A percentile compares a stretch with the other conserved stretches of the same genome.
Conservation (phyloP, 176 grass and related monocot species). For the Melocanna baccifera region DNA sequence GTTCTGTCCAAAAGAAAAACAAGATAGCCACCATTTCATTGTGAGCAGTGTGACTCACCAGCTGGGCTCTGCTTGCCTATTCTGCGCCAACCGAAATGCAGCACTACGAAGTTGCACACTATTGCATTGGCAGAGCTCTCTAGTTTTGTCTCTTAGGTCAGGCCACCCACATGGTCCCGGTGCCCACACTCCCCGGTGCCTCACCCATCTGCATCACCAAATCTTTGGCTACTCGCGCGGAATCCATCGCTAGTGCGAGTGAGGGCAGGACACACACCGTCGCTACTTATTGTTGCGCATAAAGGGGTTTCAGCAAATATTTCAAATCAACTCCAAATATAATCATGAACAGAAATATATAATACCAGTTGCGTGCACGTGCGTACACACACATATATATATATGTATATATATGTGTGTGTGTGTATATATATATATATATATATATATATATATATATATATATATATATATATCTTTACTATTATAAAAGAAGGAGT, state of each 20-base stretch:
- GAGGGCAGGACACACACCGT: conserved; percentile 30
- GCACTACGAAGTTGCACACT: not conserved
- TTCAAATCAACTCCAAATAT: too few relatives aligned
- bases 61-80: not conserved
- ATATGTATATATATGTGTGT: not conserved
- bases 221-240: conserved; percentile 12
- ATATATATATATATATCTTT: not conserved
- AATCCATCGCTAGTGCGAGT: conserved; percentile 19
- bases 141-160: conserved; percentile 20
- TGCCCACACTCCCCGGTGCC: not conserved
- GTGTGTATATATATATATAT: not conserved
- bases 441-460: not conserved
- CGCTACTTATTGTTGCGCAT: not conserved
- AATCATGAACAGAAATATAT: too few relatives aligned
- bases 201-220: conserved; percentile 1
- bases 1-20: not conserved
- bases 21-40: not conserved
- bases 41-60: conserved; percentile 21
- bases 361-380: too few relatives aligned
- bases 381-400: not conserved
- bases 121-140: not conserved
- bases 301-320: too few relatives aligned
- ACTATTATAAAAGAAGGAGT: too few relatives aligned
- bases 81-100: conserved; percentile 28
- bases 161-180: conserved; percentile 32